Evolutionary conservation across 768 basidiomycete species (phyloP).

Genomic region (Tulasnella sp.): DNA sequence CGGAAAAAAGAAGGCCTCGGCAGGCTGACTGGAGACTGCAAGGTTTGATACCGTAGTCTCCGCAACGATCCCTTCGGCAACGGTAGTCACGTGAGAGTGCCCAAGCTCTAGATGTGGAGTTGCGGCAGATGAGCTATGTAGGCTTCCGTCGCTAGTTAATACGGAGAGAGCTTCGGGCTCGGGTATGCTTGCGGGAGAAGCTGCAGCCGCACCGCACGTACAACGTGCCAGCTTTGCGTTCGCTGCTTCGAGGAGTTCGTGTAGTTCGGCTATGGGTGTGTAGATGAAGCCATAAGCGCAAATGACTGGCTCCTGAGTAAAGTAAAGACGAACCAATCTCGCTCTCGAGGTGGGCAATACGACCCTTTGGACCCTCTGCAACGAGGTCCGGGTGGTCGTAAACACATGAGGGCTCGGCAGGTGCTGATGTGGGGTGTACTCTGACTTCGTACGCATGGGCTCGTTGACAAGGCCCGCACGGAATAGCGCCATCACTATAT

Average conservation of each 20-base stretch:
- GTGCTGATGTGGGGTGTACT: not conserved
- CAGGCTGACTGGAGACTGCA: not conserved
- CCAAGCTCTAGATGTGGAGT: not conserved
- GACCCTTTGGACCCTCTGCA: conserved; percentile 16
- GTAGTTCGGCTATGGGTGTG: not conserved
- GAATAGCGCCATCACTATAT: conserved; percentile 7
- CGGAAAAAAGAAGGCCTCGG: not conserved
- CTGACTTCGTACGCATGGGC: conserved; percentile 16
- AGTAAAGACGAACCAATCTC: not conserved
- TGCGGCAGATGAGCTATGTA: not conserved
- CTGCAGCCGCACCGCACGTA: not conserved
- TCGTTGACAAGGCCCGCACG: conserved; percentile 3
- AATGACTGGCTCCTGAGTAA: not conserved
- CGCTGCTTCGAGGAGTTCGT: not conserved
- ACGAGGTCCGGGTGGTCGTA: conserved; percentile 19
- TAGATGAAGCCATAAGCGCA: too few relatives aligned
- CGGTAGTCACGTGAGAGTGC: not conserved
- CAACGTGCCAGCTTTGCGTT: not conserved
- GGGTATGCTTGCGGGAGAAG: too few relatives aligned
- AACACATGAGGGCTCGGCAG: not conserved
- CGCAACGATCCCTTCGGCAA: not conserved
- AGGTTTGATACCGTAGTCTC: not conserved
- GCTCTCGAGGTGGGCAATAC: not conserved
- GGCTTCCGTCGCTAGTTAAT: not conserved
- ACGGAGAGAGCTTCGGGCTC: not conserved